These are phyloP conservation scores for Clathrus columnatus DNA, from an alignment of 768 basidiomycete species.

Conservation along the genomic window DNA sequence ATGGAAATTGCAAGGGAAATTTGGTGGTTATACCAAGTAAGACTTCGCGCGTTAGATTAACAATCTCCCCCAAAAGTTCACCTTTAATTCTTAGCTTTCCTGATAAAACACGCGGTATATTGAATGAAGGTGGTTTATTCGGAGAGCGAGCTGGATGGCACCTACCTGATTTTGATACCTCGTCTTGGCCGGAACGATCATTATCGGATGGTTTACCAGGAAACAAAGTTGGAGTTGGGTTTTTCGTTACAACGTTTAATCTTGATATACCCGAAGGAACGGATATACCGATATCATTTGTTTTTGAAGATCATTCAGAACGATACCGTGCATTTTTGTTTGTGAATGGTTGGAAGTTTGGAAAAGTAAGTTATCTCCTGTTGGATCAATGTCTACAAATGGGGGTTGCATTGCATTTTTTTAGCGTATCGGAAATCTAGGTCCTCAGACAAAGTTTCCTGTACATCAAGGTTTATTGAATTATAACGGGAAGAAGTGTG, in stretches of 20 bases:
- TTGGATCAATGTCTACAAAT: neutral
- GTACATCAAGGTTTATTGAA: constrained; percentile 75
- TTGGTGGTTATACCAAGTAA: constrained; percentile 57
- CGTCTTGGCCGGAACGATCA: constrained; percentile 48
- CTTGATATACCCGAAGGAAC: constrained; percentile 46
- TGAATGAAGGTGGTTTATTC: constrained; percentile 65
- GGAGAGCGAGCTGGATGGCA: constrained; percentile 68
- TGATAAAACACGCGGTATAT: constrained; percentile 59
- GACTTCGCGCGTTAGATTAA: constrained; percentile 11
- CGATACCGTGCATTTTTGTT: constrained; percentile 67
- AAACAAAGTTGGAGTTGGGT: constrained; percentile 59
- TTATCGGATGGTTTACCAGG: constrained; percentile 51
- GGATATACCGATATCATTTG: constrained; percentile 67
- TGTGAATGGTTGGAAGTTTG: constrained; percentile 88
- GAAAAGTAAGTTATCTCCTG: constrained; percentile 66
- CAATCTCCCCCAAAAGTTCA: neutral
- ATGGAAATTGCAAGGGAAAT: constrained; percentile 74
- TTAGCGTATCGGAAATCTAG: constrained; percentile 17
- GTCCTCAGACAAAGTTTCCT: constrained; percentile 77
- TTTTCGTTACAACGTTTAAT: constrained; percentile 71
- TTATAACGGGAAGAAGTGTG: constrained; percentile 63
- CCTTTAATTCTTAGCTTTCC: constrained; percentile 41
- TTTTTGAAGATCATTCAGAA: constrained; percentile 51
- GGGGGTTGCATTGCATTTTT: neutral
- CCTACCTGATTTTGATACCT: constrained; percentile 55